A percentile compares a stretch with the other conserved stretches of the same genome.
Evolutionary conservation across 805 yeast genomes (phyloP).

Genomic region (Candida loeiensis): DNA sequence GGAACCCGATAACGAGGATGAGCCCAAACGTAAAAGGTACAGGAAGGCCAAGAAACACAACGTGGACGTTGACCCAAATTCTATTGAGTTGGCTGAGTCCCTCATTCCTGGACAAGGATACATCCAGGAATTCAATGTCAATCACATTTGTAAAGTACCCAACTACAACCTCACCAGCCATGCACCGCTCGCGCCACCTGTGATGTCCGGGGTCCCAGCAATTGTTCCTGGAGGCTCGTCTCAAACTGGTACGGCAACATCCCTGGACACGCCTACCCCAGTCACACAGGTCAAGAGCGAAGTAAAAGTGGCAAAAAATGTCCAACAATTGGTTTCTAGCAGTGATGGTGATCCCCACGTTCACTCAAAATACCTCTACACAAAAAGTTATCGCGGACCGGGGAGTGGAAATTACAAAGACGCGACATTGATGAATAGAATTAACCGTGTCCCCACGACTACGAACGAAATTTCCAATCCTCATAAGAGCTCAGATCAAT

Average conservation of each 20-base stretch:
- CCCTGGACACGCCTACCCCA: not conserved
- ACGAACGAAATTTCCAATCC: constrained; percentile 11
- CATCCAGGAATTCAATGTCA: constrained; percentile 40
- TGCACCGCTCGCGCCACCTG: not conserved
- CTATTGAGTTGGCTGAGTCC: constrained; percentile 36
- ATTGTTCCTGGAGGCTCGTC: not conserved
- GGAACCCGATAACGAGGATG: constrained; percentile 26
- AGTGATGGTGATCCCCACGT: constrained; percentile 35
- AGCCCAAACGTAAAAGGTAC: constrained; percentile 14
- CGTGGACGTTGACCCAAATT: constrained; percentile 36
- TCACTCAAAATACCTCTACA: constrained; percentile 37
- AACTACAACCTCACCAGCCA: constrained; percentile 36
- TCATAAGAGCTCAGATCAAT: constrained; percentile 19
- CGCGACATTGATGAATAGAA: constrained; percentile 38
- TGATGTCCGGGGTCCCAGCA: not conserved
- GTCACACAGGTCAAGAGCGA: constrained; percentile 10
- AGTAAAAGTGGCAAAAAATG: constrained; percentile 24
- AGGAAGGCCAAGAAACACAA: constrained; percentile 29
- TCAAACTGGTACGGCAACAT: not conserved
- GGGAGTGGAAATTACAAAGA: constrained; percentile 46
- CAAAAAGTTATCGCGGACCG: constrained; percentile 41
- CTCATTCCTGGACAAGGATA: constrained; percentile 43
- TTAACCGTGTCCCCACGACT: constrained; percentile 33
- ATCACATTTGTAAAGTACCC: constrained; percentile 40
- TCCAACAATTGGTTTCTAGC: constrained; percentile 33